Evolutionary conservation across 257 asterid species (phyloP).

Genomic region (Ajuga chamaepitys): DNA sequence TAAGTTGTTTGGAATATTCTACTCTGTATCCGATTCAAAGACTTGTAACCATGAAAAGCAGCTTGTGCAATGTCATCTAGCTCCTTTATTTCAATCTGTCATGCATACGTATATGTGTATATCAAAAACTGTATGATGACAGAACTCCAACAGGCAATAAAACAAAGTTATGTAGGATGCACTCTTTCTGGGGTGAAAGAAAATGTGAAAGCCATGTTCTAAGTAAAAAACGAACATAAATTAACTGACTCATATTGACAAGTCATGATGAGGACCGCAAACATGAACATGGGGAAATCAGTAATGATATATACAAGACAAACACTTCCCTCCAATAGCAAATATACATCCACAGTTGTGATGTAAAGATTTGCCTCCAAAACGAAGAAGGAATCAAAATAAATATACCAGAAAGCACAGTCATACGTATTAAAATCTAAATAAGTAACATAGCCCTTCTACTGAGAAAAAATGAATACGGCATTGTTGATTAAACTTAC

Average conservation of each 20-base stretch:
- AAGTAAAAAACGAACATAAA: not conserved
- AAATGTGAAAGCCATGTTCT: not conserved
- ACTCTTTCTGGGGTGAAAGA: not conserved
- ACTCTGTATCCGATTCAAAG: constrained; percentile 95
- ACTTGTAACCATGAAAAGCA: constrained; percentile 94
- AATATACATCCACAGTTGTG: not conserved
- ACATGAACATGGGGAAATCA: constrained; percentile 6
- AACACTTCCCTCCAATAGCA: not conserved
- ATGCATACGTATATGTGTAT: constrained; percentile 23
- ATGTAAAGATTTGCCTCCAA: constrained; percentile 1
- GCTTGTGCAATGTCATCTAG: constrained; percentile 94
- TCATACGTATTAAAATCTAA: constrained; percentile 2
- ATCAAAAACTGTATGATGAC: constrained; percentile 8
- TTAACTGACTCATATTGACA: constrained; percentile 2
- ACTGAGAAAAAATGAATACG: not conserved
- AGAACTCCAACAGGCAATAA: constrained; percentile 9
- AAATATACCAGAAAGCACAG: not conserved
- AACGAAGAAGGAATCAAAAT: not conserved
- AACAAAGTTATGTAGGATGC: not conserved
- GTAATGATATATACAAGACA: not conserved
- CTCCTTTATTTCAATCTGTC: constrained; percentile 92
- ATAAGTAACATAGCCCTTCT: constrained; percentile 7
- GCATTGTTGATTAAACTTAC: constrained; percentile 29
- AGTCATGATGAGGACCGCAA: not conserved
- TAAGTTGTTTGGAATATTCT: constrained; percentile 85